phyloP scores from a whole-genome alignment of 2,329 filamentous ascomycete species.

The Apiospora phragmitis region DNA sequence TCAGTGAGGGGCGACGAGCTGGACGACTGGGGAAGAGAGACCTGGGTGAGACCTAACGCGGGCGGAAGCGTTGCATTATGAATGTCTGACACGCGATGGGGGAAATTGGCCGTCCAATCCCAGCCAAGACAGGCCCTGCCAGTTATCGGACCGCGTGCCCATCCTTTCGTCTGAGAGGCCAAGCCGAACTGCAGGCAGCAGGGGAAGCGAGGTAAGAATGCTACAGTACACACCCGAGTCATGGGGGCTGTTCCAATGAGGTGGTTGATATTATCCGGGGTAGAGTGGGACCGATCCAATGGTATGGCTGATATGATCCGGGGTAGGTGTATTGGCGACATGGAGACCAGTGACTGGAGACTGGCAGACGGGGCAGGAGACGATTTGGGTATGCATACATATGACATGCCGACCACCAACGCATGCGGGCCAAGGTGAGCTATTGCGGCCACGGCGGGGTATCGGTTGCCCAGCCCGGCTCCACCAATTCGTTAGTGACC shows the following conservation, averaged over 20 bases:
- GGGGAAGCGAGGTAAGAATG: neutral
- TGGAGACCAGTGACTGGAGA: neutral
- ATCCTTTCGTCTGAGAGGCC: neutral
- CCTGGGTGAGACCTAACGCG: neutral
- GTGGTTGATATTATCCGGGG: slow-evolving; percentile 9
- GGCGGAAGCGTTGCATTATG: slow-evolving; percentile 3
- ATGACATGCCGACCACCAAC: neutral
- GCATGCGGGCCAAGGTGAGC: slow-evolving; percentile 2
- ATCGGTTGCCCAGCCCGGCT: slow-evolving; percentile 6
- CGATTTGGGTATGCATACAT: neutral
- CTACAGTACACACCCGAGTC: neutral
- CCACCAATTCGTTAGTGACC: neutral
- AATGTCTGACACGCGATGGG: neutral
- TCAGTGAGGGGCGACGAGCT: neutral
- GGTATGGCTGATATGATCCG: neutral
- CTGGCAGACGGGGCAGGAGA: too few species aligned
- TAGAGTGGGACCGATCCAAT: slow-evolving; percentile 2
- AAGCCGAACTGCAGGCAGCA: neutral
- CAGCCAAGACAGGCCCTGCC: neutral
- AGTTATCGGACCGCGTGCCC: neutral
- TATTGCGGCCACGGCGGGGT: slow-evolving; percentile 8
- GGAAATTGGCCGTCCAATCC: neutral
- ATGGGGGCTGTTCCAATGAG: neutral
- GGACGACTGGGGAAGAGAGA: neutral
- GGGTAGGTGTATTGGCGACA: neutral